Evolutionary conservation across 257 asterid species (phyloP).

Genomic region (Nicotiana sylvestris): DNA sequence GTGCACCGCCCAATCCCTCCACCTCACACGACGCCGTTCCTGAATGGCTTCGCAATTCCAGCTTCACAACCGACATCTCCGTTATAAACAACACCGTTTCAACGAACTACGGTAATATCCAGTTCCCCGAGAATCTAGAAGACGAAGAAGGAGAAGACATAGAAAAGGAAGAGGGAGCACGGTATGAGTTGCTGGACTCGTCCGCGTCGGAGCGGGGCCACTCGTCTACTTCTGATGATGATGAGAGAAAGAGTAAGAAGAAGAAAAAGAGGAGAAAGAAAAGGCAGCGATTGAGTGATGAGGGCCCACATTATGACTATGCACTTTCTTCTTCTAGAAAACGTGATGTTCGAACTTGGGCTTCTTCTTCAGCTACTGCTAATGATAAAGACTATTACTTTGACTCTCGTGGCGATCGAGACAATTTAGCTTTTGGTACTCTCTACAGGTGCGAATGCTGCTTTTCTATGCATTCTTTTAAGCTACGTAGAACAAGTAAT

Average conservation of each 20-base stretch:
- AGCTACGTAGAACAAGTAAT: background rate
- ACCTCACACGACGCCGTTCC: constrained; percentile 15
- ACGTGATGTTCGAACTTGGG: constrained; percentile 62
- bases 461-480: background rate
- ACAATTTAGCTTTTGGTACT: constrained; percentile 78
- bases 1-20: constrained; percentile 19
- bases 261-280: constrained; percentile 42
- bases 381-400: constrained; percentile 68
- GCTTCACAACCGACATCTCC: constrained; percentile 72
- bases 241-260: constrained; percentile 20
- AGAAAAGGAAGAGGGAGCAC: constrained; percentile 20
- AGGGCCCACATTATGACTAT: constrained; percentile 26
- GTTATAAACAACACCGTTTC: constrained; percentile 69
- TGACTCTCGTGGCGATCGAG: constrained; percentile 90
- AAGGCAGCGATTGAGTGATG: constrained; percentile 27
- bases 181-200: constrained; percentile 58
- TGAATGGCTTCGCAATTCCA: constrained; percentile 71
- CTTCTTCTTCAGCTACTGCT: constrained; percentile 33
- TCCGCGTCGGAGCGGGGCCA: constrained; percentile 49
- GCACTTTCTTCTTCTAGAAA: constrained; percentile 56
- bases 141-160: constrained; percentile 20
- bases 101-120: constrained; percentile 9
- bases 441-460: constrained; percentile 53
- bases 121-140: constrained; percentile 28
- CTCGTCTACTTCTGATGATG: constrained; percentile 31